Percentiles rank a stretch among this genome's conserved stretches.
phyloP scores from a whole-genome alignment of 2,329 filamentous ascomycete genomes.

The Aspergillus sp. region DNA sequence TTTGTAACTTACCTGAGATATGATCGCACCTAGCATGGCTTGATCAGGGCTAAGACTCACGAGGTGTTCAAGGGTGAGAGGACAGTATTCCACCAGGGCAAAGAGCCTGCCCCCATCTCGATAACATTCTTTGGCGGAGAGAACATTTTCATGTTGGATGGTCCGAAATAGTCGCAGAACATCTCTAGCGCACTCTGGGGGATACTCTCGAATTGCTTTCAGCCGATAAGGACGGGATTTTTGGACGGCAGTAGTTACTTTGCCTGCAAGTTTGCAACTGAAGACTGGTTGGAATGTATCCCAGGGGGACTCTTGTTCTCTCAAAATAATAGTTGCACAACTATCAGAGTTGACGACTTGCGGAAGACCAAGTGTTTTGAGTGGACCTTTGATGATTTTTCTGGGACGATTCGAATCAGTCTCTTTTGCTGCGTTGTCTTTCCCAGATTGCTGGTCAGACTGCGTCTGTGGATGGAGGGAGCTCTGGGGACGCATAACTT shows the following conservation, averaged over 20 bases:
- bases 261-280: conserved; percentile 20
- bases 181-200: background rate
- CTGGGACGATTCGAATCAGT: background rate
- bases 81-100: conserved; percentile 15
- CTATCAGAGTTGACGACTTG: conserved; percentile 3
- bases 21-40: conserved; percentile 19
- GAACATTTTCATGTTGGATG: background rate
- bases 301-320: conserved; percentile 21
- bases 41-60: conserved; percentile 18
- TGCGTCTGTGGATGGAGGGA: background rate
- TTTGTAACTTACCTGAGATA: conserved; percentile 16
- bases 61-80: conserved; percentile 18
- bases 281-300: conserved; percentile 24
- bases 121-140: background rate
- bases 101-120: background rate
- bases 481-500: background rate
- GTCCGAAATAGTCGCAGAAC: background rate
- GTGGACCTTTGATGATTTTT: background rate
- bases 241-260: conserved; percentile 14
- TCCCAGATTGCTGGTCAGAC: no score
- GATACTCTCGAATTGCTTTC: background rate
- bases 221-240: conserved; percentile 1
- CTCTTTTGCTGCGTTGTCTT: background rate
- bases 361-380: conserved; percentile 1
- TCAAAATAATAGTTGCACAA: conserved; percentile 3